A percentile compares a stretch with the other conserved stretches of the same genome.
Evolutionary conservation across 305 asterid genomes (phyloP).

Genomic region (Fraxinus greggii): DNA sequence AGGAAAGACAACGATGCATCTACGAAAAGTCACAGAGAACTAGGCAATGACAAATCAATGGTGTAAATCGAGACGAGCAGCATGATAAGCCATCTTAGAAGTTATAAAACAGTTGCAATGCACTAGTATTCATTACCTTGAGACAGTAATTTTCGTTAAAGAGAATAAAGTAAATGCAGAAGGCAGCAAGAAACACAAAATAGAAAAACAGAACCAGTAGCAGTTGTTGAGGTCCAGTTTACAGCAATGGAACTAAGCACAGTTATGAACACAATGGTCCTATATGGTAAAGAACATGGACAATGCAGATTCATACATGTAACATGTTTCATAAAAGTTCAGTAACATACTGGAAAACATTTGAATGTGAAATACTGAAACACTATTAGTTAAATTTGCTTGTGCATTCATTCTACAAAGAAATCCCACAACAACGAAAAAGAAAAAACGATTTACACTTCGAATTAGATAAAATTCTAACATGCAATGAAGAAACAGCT

Average conservation of each 20-base stretch:
- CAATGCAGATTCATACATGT: neutral
- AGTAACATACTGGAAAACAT: neutral
- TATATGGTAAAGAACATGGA: neutral
- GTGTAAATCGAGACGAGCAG: neutral
- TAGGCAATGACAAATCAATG: neutral
- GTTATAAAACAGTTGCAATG: too few relatives aligned
- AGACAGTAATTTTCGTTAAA: neutral
- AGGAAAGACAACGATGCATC: neutral
- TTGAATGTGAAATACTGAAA: neutral
- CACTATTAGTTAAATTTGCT: neutral
- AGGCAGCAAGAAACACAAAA: neutral
- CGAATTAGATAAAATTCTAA: neutral
- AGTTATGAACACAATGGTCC: neutral
- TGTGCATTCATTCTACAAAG: neutral
- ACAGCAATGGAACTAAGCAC: neutral
- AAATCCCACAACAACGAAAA: neutral
- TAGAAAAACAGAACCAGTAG: neutral
- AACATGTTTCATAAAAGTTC: neutral
- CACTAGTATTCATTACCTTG: neutral
- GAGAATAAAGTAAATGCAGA: neutral
- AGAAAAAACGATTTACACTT: neutral
- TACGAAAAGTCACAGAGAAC: neutral
- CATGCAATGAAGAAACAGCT: constrained; percentile 20
- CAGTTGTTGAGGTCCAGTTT: neutral
- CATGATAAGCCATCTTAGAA: neutral